Conservation (phyloP, 2,329 filamentous ascomycete genomes). For the Scleromitrula shiraiana region DNA sequence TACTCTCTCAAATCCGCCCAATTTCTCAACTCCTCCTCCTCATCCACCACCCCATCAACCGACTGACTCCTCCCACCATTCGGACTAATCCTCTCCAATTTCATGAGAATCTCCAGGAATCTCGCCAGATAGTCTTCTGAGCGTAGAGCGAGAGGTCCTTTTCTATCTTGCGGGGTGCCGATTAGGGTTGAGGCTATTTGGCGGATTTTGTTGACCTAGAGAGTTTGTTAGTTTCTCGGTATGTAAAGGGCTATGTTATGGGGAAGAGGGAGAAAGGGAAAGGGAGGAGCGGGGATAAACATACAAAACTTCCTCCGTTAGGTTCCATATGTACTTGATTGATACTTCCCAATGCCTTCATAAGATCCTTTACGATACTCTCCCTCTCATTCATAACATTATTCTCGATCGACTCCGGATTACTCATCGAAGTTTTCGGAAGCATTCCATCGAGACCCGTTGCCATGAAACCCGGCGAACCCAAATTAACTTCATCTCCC, state of each 20-base stretch:
- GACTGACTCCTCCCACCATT: slow-evolving; percentile 35
- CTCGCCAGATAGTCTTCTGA: slow-evolving; percentile 64
- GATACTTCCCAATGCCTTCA: slow-evolving; percentile 67
- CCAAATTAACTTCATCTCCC: slow-evolving; percentile 3
- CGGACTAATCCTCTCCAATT: slow-evolving; percentile 48
- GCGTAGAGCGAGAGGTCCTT: slow-evolving; percentile 44
- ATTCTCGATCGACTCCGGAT: slow-evolving; percentile 32
- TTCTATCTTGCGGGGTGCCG: slow-evolving; percentile 47
- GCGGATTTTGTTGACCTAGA: slow-evolving; percentile 67
- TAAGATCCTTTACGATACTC: slow-evolving; percentile 70
- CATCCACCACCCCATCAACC: slow-evolving; percentile 43
- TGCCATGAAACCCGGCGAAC: slow-evolving; percentile 23
- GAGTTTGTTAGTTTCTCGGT: slow-evolving; percentile 11
- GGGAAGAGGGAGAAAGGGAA: not conserved
- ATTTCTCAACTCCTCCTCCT: slow-evolving; percentile 66
- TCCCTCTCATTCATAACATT: slow-evolving; percentile 69
- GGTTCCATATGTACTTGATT: slow-evolving; percentile 80
- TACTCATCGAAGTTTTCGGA: slow-evolving; percentile 33
- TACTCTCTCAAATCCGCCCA: slow-evolving; percentile 78
- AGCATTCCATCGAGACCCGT: slow-evolving; percentile 23
- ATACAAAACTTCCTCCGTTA: slow-evolving; percentile 56
- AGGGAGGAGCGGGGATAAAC: slow-evolving; percentile 22
- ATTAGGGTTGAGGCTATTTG: slow-evolving; percentile 76
- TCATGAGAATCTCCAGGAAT: slow-evolving; percentile 67
- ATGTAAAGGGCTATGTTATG: too few relatives aligned